These are phyloP conservation scores for Trichaptum fuscoviolaceum DNA, from an alignment of 768 basidiomycete genomes.

Conservation along the genomic window DNA sequence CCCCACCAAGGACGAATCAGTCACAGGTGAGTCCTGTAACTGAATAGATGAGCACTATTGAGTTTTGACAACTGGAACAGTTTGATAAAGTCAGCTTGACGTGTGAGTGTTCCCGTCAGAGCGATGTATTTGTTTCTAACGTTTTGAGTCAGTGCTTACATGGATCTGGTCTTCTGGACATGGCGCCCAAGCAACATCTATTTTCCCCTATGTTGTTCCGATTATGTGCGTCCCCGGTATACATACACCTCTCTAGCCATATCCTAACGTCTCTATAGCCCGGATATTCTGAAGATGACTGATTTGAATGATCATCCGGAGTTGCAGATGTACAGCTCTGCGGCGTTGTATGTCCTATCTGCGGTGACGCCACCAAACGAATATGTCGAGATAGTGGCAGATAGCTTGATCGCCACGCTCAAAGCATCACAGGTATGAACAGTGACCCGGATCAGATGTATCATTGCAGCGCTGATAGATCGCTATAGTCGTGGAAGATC, in stretches of 20 bases:
- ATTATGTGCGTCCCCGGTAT: constrained; percentile 59
- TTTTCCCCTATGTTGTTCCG: constrained; percentile 72
- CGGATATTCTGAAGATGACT: constrained; percentile 84
- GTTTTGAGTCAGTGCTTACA: constrained; percentile 50
- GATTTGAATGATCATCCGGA: constrained; percentile 85
- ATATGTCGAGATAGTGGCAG: constrained; percentile 55
- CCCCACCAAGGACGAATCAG: constrained; percentile 81
- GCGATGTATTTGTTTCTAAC: constrained; percentile 5
- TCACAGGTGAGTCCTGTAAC: constrained; percentile 49
- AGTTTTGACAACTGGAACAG: constrained; percentile 25
- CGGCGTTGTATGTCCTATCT: constrained; percentile 77
- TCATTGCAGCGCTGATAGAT: background rate
- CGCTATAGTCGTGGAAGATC: constrained; percentile 79
- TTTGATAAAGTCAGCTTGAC: constrained; percentile 88
- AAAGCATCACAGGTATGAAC: constrained; percentile 66
- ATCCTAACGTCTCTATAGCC: constrained; percentile 38
- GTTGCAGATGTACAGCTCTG: constrained; percentile 73
- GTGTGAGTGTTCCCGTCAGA: constrained; percentile 38
- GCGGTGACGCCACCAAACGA: constrained; percentile 69
- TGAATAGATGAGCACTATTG: background rate
- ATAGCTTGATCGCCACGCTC: constrained; percentile 63
- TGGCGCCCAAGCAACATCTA: constrained; percentile 64
- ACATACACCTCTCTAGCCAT: constrained; percentile 8
- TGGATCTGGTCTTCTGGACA: constrained; percentile 80
- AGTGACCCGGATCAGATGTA: constrained; percentile 9